Percentiles rank a stretch among this genome's conserved stretches.
phyloP scores from a whole-genome alignment of 805 yeast species.

The Citeromyces matritensis region DNA sequence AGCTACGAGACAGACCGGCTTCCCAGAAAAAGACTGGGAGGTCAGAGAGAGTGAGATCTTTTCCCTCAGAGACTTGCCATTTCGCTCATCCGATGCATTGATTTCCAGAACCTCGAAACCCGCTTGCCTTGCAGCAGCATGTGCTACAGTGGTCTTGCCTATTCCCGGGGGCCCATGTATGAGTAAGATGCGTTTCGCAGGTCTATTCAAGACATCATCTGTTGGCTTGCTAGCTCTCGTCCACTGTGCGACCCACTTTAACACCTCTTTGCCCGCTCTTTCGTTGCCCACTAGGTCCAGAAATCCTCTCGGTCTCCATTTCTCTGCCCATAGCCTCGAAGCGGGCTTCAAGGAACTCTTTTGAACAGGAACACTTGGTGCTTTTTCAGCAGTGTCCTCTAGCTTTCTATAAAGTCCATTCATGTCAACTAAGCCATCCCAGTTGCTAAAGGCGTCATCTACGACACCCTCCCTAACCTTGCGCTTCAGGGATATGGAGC shows the following conservation, averaged over 20 bases:
- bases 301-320: slow-evolving; percentile 52
- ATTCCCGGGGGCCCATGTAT: slow-evolving; percentile 90
- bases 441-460: too few relatives aligned
- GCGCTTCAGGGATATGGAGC: not conserved
- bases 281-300: slow-evolving; percentile 61
- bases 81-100: slow-evolving; percentile 74
- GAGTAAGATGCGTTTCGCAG: slow-evolving; percentile 46
- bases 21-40: slow-evolving; percentile 48
- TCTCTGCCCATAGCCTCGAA: slow-evolving; percentile 35
- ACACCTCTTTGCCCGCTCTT: slow-evolving; percentile 36
- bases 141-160: slow-evolving; percentile 86
- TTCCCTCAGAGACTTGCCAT: slow-evolving; percentile 38
- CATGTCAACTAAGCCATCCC: too few relatives aligned
- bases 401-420: slow-evolving; percentile 8
- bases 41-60: slow-evolving; percentile 49
- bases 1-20: slow-evolving; percentile 69
- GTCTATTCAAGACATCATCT: slow-evolving; percentile 40
- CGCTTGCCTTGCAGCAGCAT: slow-evolving; percentile 65
- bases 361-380: slow-evolving; percentile 5
- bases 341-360: slow-evolving; percentile 2
- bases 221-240: slow-evolving; percentile 23
- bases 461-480: too few relatives aligned
- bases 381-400: slow-evolving; percentile 6
- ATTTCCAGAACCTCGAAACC: slow-evolving; percentile 74
- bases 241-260: slow-evolving; percentile 61